A percentile compares a stretch with the other conserved stretches of the same genome.
Conservation (phyloP, 257 asterid species). For the Solanum rostratum region DNA sequence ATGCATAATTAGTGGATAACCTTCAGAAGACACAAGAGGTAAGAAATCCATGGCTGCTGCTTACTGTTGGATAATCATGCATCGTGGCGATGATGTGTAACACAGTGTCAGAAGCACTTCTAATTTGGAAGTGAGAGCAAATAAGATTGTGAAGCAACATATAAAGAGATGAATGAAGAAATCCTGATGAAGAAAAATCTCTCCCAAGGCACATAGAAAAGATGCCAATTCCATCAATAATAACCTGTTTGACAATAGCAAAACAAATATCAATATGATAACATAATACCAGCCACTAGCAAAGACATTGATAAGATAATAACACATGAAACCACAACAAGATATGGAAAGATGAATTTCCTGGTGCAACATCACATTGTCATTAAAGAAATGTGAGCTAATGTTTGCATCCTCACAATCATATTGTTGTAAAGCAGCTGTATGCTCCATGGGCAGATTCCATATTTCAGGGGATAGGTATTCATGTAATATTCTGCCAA, state of each 20-base stretch:
- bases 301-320: background rate
- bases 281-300: background rate
- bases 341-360: slow-evolving; percentile 25
- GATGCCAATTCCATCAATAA: slow-evolving; percentile 83
- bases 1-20: background rate
- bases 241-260: slow-evolving; percentile 40
- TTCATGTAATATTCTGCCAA: slow-evolving; percentile 81
- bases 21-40: slow-evolving; percentile 5
- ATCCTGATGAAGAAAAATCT: slow-evolving; percentile 73
- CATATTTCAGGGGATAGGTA: slow-evolving; percentile 88
- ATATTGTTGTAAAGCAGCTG: slow-evolving; percentile 35
- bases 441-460: slow-evolving; percentile 68
- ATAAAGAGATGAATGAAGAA: slow-evolving; percentile 88
- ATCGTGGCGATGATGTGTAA: slow-evolving; percentile 52
- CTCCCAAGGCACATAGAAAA: slow-evolving; percentile 61
- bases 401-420: slow-evolving; percentile 40
- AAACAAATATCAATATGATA: background rate
- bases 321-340: background rate
- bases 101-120: slow-evolving; percentile 71
- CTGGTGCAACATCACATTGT: slow-evolving; percentile 90
- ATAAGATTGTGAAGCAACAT: slow-evolving; percentile 81
- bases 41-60: slow-evolving; percentile 24
- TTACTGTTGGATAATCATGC: slow-evolving; percentile 67
- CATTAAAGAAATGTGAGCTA: slow-evolving; percentile 52
- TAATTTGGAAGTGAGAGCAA: slow-evolving; percentile 75